phyloP scores from a whole-genome alignment of 805 yeast genomes.

The Teunomyces kruisii region DNA sequence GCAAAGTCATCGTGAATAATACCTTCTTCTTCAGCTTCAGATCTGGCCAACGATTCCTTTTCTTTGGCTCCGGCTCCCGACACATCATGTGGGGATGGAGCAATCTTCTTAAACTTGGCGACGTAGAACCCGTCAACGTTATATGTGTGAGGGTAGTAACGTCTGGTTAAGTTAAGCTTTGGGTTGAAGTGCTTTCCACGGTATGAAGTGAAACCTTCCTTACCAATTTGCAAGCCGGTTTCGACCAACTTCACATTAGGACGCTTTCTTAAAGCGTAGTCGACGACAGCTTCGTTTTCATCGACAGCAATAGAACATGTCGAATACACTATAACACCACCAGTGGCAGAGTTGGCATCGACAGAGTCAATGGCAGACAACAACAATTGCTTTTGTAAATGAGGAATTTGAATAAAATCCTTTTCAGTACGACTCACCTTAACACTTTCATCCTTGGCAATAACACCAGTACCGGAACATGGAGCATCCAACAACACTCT shows the following conservation, averaged over 20 bases:
- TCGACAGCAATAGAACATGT: conserved; percentile 98
- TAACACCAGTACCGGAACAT: conserved; percentile 99
- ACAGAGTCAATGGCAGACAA: conserved; percentile 97
- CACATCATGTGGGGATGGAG: conserved; percentile 80
- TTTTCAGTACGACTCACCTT: conserved; percentile 92
- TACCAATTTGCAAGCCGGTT: conserved; percentile 89
- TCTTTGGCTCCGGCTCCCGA: conserved; percentile 87
- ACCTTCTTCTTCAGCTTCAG: conserved; percentile 79
- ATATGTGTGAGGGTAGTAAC: conserved; percentile 97
- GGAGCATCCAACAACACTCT: conserved; percentile 96
- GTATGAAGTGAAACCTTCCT: conserved; percentile 90
- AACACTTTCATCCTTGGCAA: conserved; percentile 94
- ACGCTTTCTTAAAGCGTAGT: conserved; percentile 92
- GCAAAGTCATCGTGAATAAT: conserved; percentile 87
- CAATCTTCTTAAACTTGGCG: conserved; percentile 92
- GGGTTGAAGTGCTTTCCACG: conserved; percentile 90
- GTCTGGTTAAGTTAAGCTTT: conserved; percentile 74
- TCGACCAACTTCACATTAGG: conserved; percentile 95
- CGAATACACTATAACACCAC: conserved; percentile 93
- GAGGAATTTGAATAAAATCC: conserved; percentile 96
- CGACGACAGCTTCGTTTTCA: conserved; percentile 98
- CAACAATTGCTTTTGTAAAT: conserved; percentile 89
- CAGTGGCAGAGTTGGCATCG: conserved; percentile 86
- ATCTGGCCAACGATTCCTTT: conserved; percentile 77
- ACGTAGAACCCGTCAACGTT: conserved; percentile 98